Percentiles rank a stretch among this genome's conserved stretches.
phyloP scores from a whole-genome alignment of 208 protist genomes.

The Tetramitus jugosus region DNA sequence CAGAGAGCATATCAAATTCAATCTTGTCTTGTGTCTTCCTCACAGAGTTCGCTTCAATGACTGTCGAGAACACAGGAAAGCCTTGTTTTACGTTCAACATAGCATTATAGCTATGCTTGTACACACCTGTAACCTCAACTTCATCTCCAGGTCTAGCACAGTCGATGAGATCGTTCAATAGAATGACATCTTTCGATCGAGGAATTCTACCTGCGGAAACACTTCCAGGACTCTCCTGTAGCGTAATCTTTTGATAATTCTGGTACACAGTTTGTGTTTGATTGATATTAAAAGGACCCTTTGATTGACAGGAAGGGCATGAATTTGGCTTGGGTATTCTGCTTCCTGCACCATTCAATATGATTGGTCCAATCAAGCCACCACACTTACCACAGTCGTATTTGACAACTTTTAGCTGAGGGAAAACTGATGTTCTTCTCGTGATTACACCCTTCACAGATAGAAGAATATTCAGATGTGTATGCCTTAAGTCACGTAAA shows the following conservation, averaged over 20 bases:
- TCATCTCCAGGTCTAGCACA: slow-evolving; percentile 92
- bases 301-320: slow-evolving; percentile 78
- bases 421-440: slow-evolving; percentile 90
- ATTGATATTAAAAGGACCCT: slow-evolving; percentile 90
- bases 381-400: slow-evolving; percentile 91
- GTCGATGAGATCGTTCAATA: slow-evolving; percentile 96
- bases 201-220: slow-evolving; percentile 95
- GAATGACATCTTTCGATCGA: slow-evolving; percentile 92
- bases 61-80: slow-evolving; percentile 97
- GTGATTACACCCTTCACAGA: slow-evolving; percentile 88
- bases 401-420: slow-evolving; percentile 90
- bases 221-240: slow-evolving; percentile 95
- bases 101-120: slow-evolving; percentile 94
- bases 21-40: slow-evolving; percentile 73
- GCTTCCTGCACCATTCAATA: slow-evolving; percentile 69
- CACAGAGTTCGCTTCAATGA: slow-evolving; percentile 95
- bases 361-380: slow-evolving; percentile 78
- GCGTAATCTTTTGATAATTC: slow-evolving; percentile 95
- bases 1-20: slow-evolving; percentile 64
- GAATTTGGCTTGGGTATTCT: slow-evolving; percentile 49
- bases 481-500: neutral
- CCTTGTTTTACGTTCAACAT: slow-evolving; percentile 92
- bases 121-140: slow-evolving; percentile 87
- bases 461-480: neutral
- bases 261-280: slow-evolving; percentile 92